A percentile compares a stretch with the other conserved stretches of the same genome.
Evolutionary conservation across 2,329 filamentous ascomycete genomes (phyloP).

Genomic region (Tothia fuscella): DNA sequence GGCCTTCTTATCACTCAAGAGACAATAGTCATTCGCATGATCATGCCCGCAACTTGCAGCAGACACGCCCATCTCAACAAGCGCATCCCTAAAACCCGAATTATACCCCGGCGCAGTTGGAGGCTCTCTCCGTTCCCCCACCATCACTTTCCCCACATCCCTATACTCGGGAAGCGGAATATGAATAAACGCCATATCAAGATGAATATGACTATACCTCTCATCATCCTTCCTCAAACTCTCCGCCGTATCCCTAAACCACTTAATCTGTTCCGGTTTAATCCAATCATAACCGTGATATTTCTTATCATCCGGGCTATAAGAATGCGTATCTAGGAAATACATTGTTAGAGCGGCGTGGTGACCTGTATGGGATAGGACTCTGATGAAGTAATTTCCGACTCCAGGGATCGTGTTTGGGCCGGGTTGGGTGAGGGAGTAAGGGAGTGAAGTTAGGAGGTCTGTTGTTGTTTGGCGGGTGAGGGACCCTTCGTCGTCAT

Average conservation of each 20-base stretch:
- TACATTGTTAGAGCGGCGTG: slow-evolving; percentile 94
- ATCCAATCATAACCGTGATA: slow-evolving; percentile 97
- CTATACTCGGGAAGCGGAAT: slow-evolving; percentile 89
- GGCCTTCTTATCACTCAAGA: slow-evolving; percentile 41
- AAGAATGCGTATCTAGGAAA: slow-evolving; percentile 83
- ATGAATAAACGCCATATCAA: slow-evolving; percentile 95
- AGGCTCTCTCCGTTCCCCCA: slow-evolving; percentile 68
- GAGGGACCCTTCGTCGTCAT: slow-evolving; percentile 83
- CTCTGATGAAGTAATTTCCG: slow-evolving; percentile 89
- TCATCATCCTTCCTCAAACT: slow-evolving; percentile 53
- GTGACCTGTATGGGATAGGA: slow-evolving; percentile 65
- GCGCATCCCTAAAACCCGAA: slow-evolving; percentile 80
- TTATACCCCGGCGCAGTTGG: slow-evolving; percentile 86
- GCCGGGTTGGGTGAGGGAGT: slow-evolving; percentile 74
- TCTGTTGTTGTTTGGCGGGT: slow-evolving; percentile 70
- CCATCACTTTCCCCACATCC: slow-evolving; percentile 41
- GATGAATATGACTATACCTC: slow-evolving; percentile 81
- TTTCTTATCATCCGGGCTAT: slow-evolving; percentile 77
- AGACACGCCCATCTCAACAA: slow-evolving; percentile 73
- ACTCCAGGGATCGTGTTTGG: slow-evolving; percentile 77
- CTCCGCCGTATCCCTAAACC: slow-evolving; percentile 74
- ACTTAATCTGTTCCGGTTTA: slow-evolving; percentile 84
- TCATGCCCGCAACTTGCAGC: slow-evolving; percentile 91
- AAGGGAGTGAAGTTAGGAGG: slow-evolving; percentile 75
- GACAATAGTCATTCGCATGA: slow-evolving; percentile 94